Evolutionary conservation across 2,329 filamentous ascomycete species (phyloP).

Genomic region (Plectosphaerella sp.): DNA sequence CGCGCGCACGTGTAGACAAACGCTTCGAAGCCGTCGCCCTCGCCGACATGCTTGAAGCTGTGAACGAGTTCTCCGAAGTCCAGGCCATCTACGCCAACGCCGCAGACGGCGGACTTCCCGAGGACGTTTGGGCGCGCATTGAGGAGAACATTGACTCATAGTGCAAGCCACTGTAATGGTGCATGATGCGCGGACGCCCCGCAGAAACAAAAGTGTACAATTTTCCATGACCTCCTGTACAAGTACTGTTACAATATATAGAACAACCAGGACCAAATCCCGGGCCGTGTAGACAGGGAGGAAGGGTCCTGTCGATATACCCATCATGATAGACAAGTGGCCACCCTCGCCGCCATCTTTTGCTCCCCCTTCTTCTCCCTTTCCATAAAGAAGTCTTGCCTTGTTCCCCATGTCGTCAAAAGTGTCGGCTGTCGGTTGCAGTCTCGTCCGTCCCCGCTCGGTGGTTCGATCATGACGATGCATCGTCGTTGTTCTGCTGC

Average conservation of each 20-base stretch:
- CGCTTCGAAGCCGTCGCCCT: constrained; percentile 52
- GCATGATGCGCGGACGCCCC: constrained; percentile 1
- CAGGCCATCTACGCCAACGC: constrained; percentile 77
- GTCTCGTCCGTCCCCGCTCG: too few relatives aligned
- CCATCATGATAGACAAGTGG: too few relatives aligned
- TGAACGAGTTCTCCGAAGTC: constrained; percentile 68
- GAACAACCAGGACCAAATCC: background rate
- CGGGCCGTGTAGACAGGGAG: background rate
- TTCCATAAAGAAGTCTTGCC: too few relatives aligned
- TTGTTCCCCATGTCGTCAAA: too few relatives aligned
- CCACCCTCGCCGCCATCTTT: too few relatives aligned
- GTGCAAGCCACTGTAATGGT: background rate
- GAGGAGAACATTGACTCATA: constrained; percentile 37
- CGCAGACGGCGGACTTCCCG: constrained; percentile 41
- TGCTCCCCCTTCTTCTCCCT: too few relatives aligned
- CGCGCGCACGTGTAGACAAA: constrained; percentile 59
- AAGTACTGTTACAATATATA: constrained; percentile 1
- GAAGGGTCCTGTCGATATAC: background rate
- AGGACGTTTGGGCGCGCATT: constrained; percentile 51
- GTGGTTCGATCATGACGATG: too few relatives aligned
- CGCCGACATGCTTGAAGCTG: constrained; percentile 49
- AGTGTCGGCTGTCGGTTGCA: too few relatives aligned
- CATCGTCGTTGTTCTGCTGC: constrained; percentile 6
- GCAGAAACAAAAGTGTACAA: background rate
- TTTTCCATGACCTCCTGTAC: background rate